Evolutionary conservation across 768 basidiomycete genomes (phyloP), one percentile per base, ranked within the genome.

Genomic region (Hygrocybe coccinea): DNA sequence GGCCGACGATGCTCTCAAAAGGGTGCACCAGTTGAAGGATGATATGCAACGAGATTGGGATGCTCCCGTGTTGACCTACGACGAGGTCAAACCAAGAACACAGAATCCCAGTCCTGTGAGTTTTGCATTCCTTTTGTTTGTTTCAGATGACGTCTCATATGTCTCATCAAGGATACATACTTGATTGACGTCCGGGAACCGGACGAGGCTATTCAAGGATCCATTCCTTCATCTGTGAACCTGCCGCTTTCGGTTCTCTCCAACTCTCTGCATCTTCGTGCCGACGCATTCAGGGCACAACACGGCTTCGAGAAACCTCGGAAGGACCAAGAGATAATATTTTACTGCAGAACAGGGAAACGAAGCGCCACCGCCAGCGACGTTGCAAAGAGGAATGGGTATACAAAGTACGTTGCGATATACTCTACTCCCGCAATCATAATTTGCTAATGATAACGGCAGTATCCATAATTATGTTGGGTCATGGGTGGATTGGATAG

Each of bases 121-220:
- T 66, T 4, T 25, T 22, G 11, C 24, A 35, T 60, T 34, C 2
- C n/a, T 37, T 54, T 43, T 55, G 43, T 21, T 53, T 50, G 34
- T 25, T 41, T 36, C n/a, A 2, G 14, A 29, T 35, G 39, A 8
- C 51, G 5, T 52, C 10, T 24, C 22, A 17, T 38, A 25, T 38
- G 19, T 38, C 10, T 33, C 29, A 34, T 21, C 0, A 58, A 91
- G 89, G 76, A 86, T 57, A 75, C 80, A 4, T 89, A 84, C 65
- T 66, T 91, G 44, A 84, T 91, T 61, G 93, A 95, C 63, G 95
- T 97, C n/a, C 85, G 95, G 19, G 95, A 97, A 68, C 89, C 87
- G 1, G 84, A 91, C 60, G 95, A 97, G 68, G 89, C 93, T 43
- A 80, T 88, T 12, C 89, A 92, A 66, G 95, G 95, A 11, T 87